Conservation (phyloP, 1,284 basidiomycete genomes). For the Cutaneotrichosporon sp. region DNA sequence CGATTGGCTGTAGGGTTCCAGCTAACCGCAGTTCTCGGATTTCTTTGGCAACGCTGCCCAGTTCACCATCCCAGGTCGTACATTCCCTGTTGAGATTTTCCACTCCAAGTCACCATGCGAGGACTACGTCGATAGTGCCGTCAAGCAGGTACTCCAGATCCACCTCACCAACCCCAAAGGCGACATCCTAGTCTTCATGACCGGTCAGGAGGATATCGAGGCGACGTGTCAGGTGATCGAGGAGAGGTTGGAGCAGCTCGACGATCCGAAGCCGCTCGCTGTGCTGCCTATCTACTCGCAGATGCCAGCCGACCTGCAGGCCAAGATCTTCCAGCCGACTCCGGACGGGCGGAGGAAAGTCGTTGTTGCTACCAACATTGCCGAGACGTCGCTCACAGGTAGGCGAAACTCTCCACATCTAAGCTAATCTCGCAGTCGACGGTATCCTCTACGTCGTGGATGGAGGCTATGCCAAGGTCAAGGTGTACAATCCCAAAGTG, state of each 20-base stretch:
- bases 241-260: conserved; percentile 84
- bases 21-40: conserved; percentile 64
- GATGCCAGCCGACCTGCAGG: conserved; percentile 98
- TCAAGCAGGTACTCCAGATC: conserved; percentile 96
- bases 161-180: conserved; percentile 90
- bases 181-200: conserved; percentile 99
- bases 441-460: conserved; percentile 98
- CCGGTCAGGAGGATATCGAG: conserved; percentile 98
- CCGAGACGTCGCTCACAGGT: conserved; percentile 95
- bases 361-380: conserved; percentile 98
- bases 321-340: conserved; percentile 94
- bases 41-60: conserved; percentile 95
- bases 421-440: conserved; percentile 61
- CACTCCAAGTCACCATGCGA: conserved; percentile 97
- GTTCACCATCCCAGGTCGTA: conserved; percentile 96
- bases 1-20: conserved; percentile 9
- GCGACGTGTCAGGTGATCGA: conserved; percentile 85
- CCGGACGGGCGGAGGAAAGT: conserved; percentile 92
- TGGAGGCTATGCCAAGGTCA: conserved; percentile 92
- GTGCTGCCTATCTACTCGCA: conserved; percentile 98
- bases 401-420: conserved; percentile 18
- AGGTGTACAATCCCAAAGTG: conserved; percentile 98
- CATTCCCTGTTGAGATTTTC: conserved; percentile 95
- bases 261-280: conserved; percentile 78
- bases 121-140: conserved; percentile 96